phyloP scores from a whole-genome alignment of 83 land plant species.

The Thuja plicata region DNA sequence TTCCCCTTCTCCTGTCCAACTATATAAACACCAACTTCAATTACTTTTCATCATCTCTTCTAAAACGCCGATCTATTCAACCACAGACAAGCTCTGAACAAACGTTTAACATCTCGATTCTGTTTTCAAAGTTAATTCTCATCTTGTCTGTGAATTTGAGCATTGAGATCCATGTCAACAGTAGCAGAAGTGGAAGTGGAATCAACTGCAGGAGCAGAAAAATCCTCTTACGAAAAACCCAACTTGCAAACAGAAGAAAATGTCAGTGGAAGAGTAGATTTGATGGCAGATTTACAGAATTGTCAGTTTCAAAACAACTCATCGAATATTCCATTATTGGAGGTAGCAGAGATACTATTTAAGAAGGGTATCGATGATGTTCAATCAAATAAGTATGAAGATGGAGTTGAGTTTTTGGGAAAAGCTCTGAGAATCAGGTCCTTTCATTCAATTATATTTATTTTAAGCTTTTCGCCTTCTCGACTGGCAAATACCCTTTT shows the following conservation, averaged over 20 bases:
- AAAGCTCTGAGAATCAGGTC: conserved; percentile 81
- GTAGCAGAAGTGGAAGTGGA: not conserved
- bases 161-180: not conserved
- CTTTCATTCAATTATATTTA: not conserved
- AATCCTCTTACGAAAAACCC: not conserved
- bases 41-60: too few relatives aligned
- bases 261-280: not conserved
- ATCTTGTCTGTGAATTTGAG: not conserved
- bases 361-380: conserved; percentile 45
- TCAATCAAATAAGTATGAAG: conserved; percentile 36
- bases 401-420: conserved; percentile 59
- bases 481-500: not conserved
- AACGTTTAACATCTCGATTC: not conserved
- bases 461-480: not conserved
- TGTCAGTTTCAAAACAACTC: not conserved
- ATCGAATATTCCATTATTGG: conserved; percentile 20
- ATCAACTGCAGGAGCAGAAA: not conserved
- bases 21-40: too few relatives aligned
- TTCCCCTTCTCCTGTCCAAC: too few relatives aligned
- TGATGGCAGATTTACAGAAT: not conserved
- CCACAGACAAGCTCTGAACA: not conserved
- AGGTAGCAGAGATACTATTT: conserved; percentile 52
- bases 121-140: not conserved
- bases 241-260: not conserved
- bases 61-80: not conserved